These are phyloP conservation scores for Buxus sempervirens DNA, from an alignment of 164 flowering plant species.

Conservation along the genomic window DNA sequence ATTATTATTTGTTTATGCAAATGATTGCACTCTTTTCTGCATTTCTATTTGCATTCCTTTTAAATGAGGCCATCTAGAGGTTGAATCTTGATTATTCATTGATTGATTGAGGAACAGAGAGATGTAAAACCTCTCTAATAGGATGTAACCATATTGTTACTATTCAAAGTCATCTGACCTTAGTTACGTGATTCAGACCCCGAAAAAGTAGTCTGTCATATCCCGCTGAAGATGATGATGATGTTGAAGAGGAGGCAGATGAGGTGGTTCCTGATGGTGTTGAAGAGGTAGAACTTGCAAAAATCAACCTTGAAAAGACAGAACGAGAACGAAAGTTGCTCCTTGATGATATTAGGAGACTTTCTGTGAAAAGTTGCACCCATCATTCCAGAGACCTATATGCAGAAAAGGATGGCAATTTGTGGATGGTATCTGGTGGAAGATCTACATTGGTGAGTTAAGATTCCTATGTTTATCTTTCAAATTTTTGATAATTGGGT, in stretches of 20 bases:
- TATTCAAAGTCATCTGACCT: background rate
- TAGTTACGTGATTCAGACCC: slow-evolving; percentile 53
- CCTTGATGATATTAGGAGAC: slow-evolving; percentile 69
- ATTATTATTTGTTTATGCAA: too few relatives aligned
- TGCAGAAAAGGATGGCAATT: slow-evolving; percentile 48
- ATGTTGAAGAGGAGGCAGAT: slow-evolving; percentile 95
- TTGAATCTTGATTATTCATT: background rate
- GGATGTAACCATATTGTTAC: background rate
- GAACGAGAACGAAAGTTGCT: slow-evolving; percentile 70
- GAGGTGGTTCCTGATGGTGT: slow-evolving; percentile 99
- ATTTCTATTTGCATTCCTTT: background rate
- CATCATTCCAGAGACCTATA: slow-evolving; percentile 44
- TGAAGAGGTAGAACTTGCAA: slow-evolving; percentile 96
- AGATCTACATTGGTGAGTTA: slow-evolving; percentile 63
- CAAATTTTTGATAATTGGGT: background rate
- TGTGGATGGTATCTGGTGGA: slow-evolving; percentile 82
- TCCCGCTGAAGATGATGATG: slow-evolving; percentile 89
- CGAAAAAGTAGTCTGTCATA: slow-evolving; percentile 79
- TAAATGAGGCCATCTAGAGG: background rate
- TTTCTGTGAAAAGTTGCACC: slow-evolving; percentile 44
- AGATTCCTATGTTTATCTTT: slow-evolving; percentile 1
- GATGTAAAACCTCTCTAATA: background rate
- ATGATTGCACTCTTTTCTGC: too few relatives aligned
- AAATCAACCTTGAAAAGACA: slow-evolving; percentile 72
- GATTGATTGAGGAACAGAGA: background rate